Conservation (phyloP, 78 protist species). For the Dictyostelium capitatum region DNA sequence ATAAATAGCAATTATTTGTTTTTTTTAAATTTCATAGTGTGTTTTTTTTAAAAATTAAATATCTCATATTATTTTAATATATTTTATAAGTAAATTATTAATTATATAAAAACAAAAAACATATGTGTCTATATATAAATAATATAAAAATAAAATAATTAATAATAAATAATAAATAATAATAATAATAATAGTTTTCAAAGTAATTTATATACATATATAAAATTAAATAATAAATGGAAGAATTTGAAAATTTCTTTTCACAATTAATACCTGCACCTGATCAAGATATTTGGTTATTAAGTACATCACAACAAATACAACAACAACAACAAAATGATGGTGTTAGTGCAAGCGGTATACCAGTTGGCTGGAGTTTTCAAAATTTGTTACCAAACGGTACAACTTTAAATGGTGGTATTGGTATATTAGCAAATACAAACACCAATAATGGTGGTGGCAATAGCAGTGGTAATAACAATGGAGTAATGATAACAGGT, state of each 20-base stretch:
- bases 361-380: slow-evolving; percentile 24
- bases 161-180: no score
- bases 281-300: slow-evolving; percentile 63
- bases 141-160: no score
- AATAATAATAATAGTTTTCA: no score
- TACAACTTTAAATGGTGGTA: neutral
- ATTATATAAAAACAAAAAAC: no score
- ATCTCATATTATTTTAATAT: no score
- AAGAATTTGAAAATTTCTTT: slow-evolving; percentile 65
- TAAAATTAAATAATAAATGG: no score
- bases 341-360: slow-evolving; percentile 23
- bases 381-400: neutral
- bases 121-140: no score
- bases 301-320: slow-evolving; percentile 12
- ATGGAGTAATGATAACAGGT: neutral
- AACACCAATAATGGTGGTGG: neutral
- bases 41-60: no score
- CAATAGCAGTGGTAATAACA: neutral
- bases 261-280: slow-evolving; percentile 63
- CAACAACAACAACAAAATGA: slow-evolving; percentile 10
- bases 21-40: no score
- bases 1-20: no score
- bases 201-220: no score
- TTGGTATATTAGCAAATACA: neutral
- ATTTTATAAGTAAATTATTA: no score